A percentile compares a stretch with the other conserved stretches of the same genome.
Evolutionary conservation across 2,329 filamentous ascomycete species (phyloP).

Genomic region (Scedosporium apiospermum): DNA sequence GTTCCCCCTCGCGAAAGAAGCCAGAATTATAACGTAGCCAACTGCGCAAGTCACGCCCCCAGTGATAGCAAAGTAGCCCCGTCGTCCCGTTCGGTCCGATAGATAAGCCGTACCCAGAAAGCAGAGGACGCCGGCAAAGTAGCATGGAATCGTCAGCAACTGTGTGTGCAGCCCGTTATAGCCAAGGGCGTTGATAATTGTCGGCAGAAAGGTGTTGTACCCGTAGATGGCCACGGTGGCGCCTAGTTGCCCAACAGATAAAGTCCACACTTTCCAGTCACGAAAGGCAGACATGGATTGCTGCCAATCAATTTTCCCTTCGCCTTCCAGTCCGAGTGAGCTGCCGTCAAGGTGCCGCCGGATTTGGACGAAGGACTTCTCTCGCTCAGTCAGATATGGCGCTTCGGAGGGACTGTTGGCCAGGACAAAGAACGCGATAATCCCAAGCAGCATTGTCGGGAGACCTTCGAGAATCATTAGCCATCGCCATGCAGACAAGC

Average conservation of each 20-base stretch:
- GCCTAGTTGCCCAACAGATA: slow-evolving; percentile 6
- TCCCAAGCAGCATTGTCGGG: slow-evolving; percentile 28
- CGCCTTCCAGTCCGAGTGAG: slow-evolving; percentile 29
- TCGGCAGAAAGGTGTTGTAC: slow-evolving; percentile 57
- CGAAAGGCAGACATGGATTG: slow-evolving; percentile 28
- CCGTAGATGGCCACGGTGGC: slow-evolving; percentile 9
- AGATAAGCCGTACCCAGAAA: slow-evolving; percentile 48
- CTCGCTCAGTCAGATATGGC: slow-evolving; percentile 46
- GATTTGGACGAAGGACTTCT: slow-evolving; percentile 19
- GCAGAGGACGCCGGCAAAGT: slow-evolving; percentile 49
- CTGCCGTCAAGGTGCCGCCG: slow-evolving; percentile 20
- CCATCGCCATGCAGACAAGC: slow-evolving; percentile 62
- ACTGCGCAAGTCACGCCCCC: background rate
- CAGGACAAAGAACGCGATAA: slow-evolving; percentile 22
- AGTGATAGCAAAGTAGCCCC: slow-evolving; percentile 39
- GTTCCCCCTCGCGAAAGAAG: background rate
- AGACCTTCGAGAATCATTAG: slow-evolving; percentile 49
- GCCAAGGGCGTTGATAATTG: slow-evolving; percentile 64
- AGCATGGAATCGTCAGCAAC: slow-evolving; percentile 51
- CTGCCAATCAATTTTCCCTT: slow-evolving; percentile 56
- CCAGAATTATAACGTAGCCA: background rate
- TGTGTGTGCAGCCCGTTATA: slow-evolving; percentile 4
- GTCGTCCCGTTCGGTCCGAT: slow-evolving; percentile 38
- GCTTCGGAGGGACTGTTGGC: slow-evolving; percentile 39
- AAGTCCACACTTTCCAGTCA: background rate